Percentiles rank a stretch among this genome's conserved stretches.
These are phyloP conservation scores for Trematosphaeria pertusa DNA, from an alignment of 2,329 filamentous ascomycete species.

Conservation along the genomic window DNA sequence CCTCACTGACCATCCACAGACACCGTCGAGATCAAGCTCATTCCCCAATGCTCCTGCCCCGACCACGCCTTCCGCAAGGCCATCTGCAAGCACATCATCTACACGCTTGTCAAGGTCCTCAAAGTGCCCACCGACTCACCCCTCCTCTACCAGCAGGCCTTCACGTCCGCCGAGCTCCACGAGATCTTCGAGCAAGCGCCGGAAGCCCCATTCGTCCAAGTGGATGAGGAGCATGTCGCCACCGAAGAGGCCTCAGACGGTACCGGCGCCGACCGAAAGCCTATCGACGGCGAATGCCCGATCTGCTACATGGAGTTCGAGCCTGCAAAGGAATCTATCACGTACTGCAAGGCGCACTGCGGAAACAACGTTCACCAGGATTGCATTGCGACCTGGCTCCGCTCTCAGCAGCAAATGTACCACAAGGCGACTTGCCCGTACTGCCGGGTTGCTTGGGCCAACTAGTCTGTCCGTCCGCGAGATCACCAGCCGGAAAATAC, in stretches of 20 bases:
- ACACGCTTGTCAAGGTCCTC: slow-evolving; percentile 62
- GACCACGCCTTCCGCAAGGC: slow-evolving; percentile 59
- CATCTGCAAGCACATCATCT: slow-evolving; percentile 66
- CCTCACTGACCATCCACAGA: neutral
- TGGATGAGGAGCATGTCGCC: slow-evolving; percentile 35
- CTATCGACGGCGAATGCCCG: slow-evolving; percentile 64
- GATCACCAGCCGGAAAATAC: too few species aligned
- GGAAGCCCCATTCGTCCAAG: slow-evolving; percentile 44
- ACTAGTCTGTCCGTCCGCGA: too few species aligned
- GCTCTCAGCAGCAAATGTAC: slow-evolving; percentile 4
- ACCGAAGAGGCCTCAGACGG: slow-evolving; percentile 30
- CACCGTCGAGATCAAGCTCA: slow-evolving; percentile 55
- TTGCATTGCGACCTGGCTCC: slow-evolving; percentile 60
- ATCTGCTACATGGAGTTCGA: slow-evolving; percentile 63
- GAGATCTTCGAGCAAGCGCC: slow-evolving; percentile 62
- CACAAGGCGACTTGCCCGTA: slow-evolving; percentile 1
- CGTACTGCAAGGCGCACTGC: slow-evolving; percentile 64
- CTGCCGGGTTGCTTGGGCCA: neutral
- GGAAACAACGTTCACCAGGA: slow-evolving; percentile 64
- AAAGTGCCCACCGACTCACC: slow-evolving; percentile 55
- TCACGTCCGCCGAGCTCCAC: slow-evolving; percentile 61
- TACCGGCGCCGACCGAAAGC: slow-evolving; percentile 50
- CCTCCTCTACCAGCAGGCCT: slow-evolving; percentile 63
- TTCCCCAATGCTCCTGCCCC: slow-evolving; percentile 61
- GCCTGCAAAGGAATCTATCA: slow-evolving; percentile 35